Evolutionary conservation across 2,329 filamentous ascomycete species (phyloP), one percentile per base, ranked within the genome.

Genomic region (Colletotrichum acutatum): DNA sequence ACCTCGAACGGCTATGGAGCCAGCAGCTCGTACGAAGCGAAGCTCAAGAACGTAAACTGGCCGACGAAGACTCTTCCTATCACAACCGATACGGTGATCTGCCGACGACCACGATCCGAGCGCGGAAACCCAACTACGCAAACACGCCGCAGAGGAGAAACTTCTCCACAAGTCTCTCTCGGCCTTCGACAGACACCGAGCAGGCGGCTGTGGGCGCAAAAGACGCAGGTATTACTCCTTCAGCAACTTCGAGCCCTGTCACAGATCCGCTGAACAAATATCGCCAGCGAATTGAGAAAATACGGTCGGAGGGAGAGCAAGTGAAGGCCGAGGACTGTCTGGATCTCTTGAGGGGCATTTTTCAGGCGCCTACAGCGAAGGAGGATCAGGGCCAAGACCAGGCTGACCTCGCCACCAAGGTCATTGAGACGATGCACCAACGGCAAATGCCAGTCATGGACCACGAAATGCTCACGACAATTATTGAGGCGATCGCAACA

Each of bases 1-100:
- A 86, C 57, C 78, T 91, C 14, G 89, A 91, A 76, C 78, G 77
- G 12, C 80, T 91, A 1, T 91, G 89, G 89, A 79, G 79, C 46
- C 81, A 81, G 8, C 77, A 84, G 37, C 72, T 88, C 58, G 82
- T 78, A 63, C 79, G 79, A 61, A 84, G 76, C 74, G 61, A 75
- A 30, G 71, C 56, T 12, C 62, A 73, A 32, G 66, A 42, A 3
- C 57, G 59, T 12, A 68, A 64, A n/a, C 12, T 74, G 5, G 28
- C 22, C 9, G 69, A 76, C 4, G 76, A 79, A 22, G 54, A 77
- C 6, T 73, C 74, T n/a, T 78, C 81, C 64, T 71, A 84, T 0
- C 37, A 68, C 14, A 57, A 62, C 60, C 60, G 68, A n/a, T 75
- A 70, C 54, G 74, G 72, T 9, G 58, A 74, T 64, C 52, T 73